Percentiles rank a stretch among this genome's conserved stretches.
phyloP scores from a whole-genome alignment of 352 stramenopile species.

The Pythium chondricola region DNA sequence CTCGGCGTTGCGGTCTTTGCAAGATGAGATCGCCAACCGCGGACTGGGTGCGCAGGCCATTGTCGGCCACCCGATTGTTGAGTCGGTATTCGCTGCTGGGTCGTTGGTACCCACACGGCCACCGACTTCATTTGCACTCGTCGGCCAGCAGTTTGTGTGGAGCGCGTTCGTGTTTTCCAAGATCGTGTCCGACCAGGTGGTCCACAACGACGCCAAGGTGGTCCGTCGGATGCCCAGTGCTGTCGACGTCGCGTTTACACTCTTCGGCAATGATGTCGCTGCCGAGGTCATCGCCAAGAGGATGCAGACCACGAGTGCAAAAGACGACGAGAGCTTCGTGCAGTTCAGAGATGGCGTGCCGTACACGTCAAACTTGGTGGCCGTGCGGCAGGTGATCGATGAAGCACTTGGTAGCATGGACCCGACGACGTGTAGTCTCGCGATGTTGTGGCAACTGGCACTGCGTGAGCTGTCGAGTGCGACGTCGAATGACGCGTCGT shows the following conservation, averaged over 20 bases:
- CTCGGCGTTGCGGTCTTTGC: constrained; percentile 1
- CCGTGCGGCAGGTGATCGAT: constrained; percentile 10
- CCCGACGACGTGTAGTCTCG: constrained; percentile 9
- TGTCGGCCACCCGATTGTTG: constrained; percentile 8
- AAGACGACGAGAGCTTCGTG: constrained; percentile 7
- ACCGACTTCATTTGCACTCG: constrained; percentile 15
- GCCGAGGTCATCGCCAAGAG: constrained; percentile 8
- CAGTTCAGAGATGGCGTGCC: constrained; percentile 20
- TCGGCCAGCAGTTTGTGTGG: constrained; percentile 25
- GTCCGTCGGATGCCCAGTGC: constrained; percentile 16
- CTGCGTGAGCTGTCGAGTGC: constrained; percentile 15
- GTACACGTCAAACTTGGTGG: constrained; percentile 17
- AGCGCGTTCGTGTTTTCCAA: constrained; percentile 26
- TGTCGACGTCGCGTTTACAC: constrained; percentile 17
- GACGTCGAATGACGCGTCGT: not conserved
- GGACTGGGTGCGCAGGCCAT: constrained; percentile 14
- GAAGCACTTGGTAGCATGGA: constrained; percentile 1
- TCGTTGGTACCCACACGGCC: constrained; percentile 1
- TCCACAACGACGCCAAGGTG: constrained; percentile 10
- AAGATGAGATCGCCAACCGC: constrained; percentile 11
- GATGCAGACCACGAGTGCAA: constrained; percentile 3
- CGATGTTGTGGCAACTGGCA: constrained; percentile 17
- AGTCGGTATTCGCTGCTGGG: not conserved
- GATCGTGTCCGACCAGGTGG: constrained; percentile 20
- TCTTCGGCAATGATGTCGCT: constrained; percentile 18